phyloP scores from a whole-genome alignment of 148 eudicot genomes.

The Beta vulgaris region DNA sequence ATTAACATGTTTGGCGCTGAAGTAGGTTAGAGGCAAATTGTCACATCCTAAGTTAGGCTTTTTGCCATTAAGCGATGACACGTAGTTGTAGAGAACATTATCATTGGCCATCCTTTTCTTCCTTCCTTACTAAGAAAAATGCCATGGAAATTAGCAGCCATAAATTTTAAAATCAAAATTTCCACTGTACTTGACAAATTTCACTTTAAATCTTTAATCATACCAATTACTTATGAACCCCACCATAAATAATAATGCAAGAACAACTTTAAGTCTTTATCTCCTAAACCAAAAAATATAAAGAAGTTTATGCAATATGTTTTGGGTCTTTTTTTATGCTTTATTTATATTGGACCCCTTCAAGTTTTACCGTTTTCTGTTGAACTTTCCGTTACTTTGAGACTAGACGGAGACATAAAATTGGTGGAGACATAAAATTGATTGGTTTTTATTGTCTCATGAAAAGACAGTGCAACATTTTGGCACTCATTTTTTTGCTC shows the following conservation, averaged over 20 bases:
- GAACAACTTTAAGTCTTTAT: neutral
- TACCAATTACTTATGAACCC: slow-evolving; percentile 22
- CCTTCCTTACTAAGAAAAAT: slow-evolving; percentile 32
- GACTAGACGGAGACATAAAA: slow-evolving; percentile 9
- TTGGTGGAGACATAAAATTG: slow-evolving; percentile 6
- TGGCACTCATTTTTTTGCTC: slow-evolving; percentile 18
- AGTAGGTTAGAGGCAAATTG: neutral
- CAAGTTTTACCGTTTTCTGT: slow-evolving; percentile 26
- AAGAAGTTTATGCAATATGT: neutral
- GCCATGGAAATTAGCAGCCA: slow-evolving; percentile 25
- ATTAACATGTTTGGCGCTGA: neutral
- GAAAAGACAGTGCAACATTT: neutral
- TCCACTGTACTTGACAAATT: slow-evolving; percentile 16
- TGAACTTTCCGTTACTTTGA: slow-evolving; percentile 22
- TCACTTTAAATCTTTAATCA: slow-evolving; percentile 35
- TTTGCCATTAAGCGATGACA: slow-evolving; percentile 2
- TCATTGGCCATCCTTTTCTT: slow-evolving; percentile 27
- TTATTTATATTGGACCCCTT: neutral
- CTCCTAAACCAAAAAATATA: neutral
- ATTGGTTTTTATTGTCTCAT: neutral
- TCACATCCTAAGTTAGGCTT: slow-evolving; percentile 5
- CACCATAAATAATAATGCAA: slow-evolving; percentile 25
- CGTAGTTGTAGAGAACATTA: neutral
- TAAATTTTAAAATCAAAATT: slow-evolving; percentile 10
- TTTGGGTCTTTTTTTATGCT: slow-evolving; percentile 6